Evolutionary conservation across 2,329 filamentous ascomycete species (phyloP).

Genomic region (Lanzia echinophila): DNA sequence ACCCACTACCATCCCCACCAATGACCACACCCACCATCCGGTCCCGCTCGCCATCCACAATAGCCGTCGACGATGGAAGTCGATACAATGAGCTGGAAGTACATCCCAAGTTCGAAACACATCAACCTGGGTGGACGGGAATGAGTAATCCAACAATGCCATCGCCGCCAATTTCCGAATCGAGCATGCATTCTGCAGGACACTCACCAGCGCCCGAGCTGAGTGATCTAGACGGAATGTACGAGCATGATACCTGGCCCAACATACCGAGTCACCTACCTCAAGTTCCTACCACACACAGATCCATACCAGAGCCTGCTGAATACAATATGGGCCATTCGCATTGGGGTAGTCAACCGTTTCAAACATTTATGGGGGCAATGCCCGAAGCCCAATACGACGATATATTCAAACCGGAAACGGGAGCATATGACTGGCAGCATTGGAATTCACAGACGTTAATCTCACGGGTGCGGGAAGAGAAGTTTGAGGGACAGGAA

Average conservation of each 20-base stretch:
- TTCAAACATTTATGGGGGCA: constrained; percentile 30
- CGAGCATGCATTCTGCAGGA: constrained; percentile 7
- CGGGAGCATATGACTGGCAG: constrained; percentile 28
- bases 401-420: constrained; percentile 28
- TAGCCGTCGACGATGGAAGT: constrained; percentile 18
- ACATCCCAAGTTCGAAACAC: constrained; percentile 10
- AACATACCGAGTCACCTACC: constrained; percentile 17
- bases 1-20: constrained; percentile 9
- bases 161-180: constrained; percentile 24
- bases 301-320: neutral
- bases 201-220: constrained; percentile 13
- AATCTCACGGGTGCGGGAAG: constrained; percentile 27
- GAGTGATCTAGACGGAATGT: constrained; percentile 25
- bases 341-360: constrained; percentile 25
- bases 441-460: constrained; percentile 26
- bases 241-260: constrained; percentile 26
- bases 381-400: constrained; percentile 26
- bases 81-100: constrained; percentile 1
- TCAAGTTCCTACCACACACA: constrained; percentile 10
- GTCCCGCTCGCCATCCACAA: constrained; percentile 20
- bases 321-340: constrained; percentile 25
- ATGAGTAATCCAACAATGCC: constrained; percentile 20
- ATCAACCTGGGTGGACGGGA: constrained; percentile 16
- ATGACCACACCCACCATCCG: constrained; percentile 19
- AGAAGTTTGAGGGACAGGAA: constrained; percentile 23